Conservation (phyloP, 2,329 filamentous ascomycete genomes). For the Elsinoe necatrix region DNA sequence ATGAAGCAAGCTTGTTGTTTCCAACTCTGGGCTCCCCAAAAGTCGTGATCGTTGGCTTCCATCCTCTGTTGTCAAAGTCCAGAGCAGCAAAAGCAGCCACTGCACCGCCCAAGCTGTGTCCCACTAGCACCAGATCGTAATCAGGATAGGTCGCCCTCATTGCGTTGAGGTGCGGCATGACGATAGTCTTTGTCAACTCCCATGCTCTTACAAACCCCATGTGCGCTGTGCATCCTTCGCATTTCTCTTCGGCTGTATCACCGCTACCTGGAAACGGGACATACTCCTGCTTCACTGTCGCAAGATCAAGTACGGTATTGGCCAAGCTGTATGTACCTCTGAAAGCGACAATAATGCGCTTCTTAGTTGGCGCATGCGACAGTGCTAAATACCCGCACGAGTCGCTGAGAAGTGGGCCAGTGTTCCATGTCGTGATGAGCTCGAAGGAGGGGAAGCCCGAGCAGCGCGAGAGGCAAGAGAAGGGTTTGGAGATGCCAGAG, state of each 20-base stretch:
- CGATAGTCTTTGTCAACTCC: constrained; percentile 59
- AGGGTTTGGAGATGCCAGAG: constrained; percentile 74
- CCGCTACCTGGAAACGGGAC: constrained; percentile 65
- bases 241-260: constrained; percentile 44
- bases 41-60: constrained; percentile 71
- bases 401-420: constrained; percentile 75
- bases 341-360: constrained; percentile 76
- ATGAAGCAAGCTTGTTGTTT: constrained; percentile 45
- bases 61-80: constrained; percentile 70
- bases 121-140: constrained; percentile 70
- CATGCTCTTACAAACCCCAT: constrained; percentile 82
- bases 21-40: constrained; percentile 76
- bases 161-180: constrained; percentile 58
- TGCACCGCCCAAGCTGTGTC: constrained; percentile 86
- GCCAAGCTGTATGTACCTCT: constrained; percentile 89
- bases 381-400: constrained; percentile 90
- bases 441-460: constrained; percentile 72
- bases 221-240: constrained; percentile 85
- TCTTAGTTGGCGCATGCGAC: constrained; percentile 55
- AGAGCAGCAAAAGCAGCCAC: constrained; percentile 80
- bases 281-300: constrained; percentile 82
- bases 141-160: constrained; percentile 55
- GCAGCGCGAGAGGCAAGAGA: constrained; percentile 77
- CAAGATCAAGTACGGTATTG: constrained; percentile 84
- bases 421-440: constrained; percentile 81